Conservation (phyloP, 2,329 filamentous ascomycete genomes). For the Colletotrichum sidae region DNA sequence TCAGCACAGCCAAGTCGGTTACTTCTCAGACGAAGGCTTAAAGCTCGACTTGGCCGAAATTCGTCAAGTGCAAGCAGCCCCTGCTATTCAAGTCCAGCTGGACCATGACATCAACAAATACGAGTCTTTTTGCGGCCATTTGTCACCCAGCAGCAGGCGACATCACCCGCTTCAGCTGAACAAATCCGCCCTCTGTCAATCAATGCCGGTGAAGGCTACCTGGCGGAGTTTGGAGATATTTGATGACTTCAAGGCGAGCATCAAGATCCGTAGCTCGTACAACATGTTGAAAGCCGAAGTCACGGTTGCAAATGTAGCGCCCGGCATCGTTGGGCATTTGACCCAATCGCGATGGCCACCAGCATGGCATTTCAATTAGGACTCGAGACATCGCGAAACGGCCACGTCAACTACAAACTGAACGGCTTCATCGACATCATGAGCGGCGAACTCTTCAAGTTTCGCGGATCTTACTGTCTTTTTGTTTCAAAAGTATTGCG, state of each 20-base stretch:
- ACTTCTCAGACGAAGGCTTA: no score
- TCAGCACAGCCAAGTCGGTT: no score
- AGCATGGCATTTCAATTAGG: conserved; percentile 3
- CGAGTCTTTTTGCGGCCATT: no score
- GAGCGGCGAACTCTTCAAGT: conserved; percentile 17
- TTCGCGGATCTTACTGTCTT: conserved; percentile 6
- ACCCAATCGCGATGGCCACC: neutral
- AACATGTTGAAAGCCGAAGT: conserved; percentile 7
- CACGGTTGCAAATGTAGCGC: neutral
- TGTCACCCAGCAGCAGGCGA: no score
- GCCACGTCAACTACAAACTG: conserved; percentile 11
- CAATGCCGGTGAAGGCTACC: neutral
- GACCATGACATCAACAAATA: no score
- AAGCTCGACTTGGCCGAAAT: no score
- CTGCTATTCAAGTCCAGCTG: no score
- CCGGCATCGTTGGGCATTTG: neutral
- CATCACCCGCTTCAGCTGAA: no score
- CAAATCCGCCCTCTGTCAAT: no score
- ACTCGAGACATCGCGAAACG: conserved; percentile 11
- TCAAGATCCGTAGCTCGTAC: conserved; percentile 2
- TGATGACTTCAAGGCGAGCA: conserved; percentile 8
- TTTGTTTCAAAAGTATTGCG: neutral
- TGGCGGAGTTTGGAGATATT: conserved; percentile 6
- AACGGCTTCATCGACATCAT: conserved; percentile 17
- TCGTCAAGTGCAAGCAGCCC: no score